These are phyloP conservation scores for Geotrichum klebahnii DNA, from an alignment of 1,139 yeast species.

Conservation along the genomic window DNA sequence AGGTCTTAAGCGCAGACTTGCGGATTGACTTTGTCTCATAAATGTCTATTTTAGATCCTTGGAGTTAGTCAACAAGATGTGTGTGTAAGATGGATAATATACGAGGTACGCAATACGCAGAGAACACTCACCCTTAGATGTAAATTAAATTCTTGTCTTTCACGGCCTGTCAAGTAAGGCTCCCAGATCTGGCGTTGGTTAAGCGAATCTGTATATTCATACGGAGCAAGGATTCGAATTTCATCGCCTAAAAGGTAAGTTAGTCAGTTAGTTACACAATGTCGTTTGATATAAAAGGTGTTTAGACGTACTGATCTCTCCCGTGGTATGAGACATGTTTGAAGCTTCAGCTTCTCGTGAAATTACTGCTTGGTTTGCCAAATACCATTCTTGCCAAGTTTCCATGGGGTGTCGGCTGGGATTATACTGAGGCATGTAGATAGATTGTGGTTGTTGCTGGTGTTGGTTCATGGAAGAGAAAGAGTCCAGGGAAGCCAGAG, in stretches of 20 bases:
- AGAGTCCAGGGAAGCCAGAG: neutral
- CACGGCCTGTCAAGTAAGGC: slow-evolving; percentile 36
- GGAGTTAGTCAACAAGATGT: neutral
- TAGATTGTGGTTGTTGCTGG: neutral
- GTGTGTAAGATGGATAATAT: neutral
- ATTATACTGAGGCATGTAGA: slow-evolving; percentile 28
- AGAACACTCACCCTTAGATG: slow-evolving; percentile 32
- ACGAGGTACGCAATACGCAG: neutral
- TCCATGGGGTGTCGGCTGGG: slow-evolving; percentile 36
- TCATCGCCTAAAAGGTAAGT: no score
- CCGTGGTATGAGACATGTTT: neutral
- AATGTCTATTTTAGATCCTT: slow-evolving; percentile 24
- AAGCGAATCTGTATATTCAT: slow-evolving; percentile 36
- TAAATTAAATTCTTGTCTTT: slow-evolving; percentile 35
- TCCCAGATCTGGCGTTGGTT: slow-evolving; percentile 38
- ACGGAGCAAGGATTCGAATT: slow-evolving; percentile 32
- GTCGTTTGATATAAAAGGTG: no score
- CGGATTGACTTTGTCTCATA: slow-evolving; percentile 32
- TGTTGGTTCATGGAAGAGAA: neutral
- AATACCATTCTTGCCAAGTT: slow-evolving; percentile 38
- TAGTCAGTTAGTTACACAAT: no score
- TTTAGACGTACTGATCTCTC: neutral
- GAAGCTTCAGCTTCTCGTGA: slow-evolving; percentile 1
- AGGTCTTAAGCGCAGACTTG: slow-evolving; percentile 33
- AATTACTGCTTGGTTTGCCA: slow-evolving; percentile 26